Conservation (phyloP, 1,139 yeast species). For the Taphrina wiesneri region DNA sequence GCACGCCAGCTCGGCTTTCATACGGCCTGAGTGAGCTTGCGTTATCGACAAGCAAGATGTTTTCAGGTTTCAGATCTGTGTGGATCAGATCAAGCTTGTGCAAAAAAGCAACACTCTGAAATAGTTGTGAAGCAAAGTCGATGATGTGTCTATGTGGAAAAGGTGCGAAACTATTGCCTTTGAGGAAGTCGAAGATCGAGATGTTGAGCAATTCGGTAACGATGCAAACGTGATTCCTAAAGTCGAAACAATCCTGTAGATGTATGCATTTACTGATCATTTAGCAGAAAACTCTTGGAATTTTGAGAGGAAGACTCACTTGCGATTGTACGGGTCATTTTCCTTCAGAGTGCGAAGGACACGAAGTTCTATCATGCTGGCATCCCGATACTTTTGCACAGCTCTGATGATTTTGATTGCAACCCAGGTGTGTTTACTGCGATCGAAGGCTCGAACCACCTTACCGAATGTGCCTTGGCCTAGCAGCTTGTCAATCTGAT, state of each 20-base stretch:
- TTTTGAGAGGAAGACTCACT: conserved; percentile 39
- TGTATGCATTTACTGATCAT: conserved; percentile 53
- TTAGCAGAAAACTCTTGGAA: neutral
- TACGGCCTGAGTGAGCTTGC: conserved; percentile 13
- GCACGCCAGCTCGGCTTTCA: conserved; percentile 7
- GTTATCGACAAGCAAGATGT: conserved; percentile 62
- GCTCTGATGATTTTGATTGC: conserved; percentile 83
- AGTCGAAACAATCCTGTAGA: conserved; percentile 86
- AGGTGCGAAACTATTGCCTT: conserved; percentile 62
- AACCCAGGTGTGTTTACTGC: conserved; percentile 60
- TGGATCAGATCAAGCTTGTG: conserved; percentile 90
- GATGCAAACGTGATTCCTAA: conserved; percentile 87
- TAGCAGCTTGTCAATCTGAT: conserved; percentile 51
- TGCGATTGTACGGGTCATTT: conserved; percentile 63
- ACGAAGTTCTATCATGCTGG: conserved; percentile 56
- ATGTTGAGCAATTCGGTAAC: conserved; percentile 86
- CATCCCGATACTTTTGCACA: conserved; percentile 52
- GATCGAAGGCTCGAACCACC: conserved; percentile 61
- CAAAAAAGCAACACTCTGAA: conserved; percentile 80
- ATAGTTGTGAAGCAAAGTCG: conserved; percentile 79
- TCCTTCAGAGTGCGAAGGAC: conserved; percentile 77
- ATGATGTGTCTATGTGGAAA: conserved; percentile 84
- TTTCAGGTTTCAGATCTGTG: conserved; percentile 95
- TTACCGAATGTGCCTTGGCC: conserved; percentile 99
- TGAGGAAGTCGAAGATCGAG: conserved; percentile 86